Percentiles rank a stretch among this genome's conserved stretches.
Evolutionary conservation across 1,284 basidiomycete genomes (phyloP).

Genomic region (Stygiomarasmius scandens): DNA sequence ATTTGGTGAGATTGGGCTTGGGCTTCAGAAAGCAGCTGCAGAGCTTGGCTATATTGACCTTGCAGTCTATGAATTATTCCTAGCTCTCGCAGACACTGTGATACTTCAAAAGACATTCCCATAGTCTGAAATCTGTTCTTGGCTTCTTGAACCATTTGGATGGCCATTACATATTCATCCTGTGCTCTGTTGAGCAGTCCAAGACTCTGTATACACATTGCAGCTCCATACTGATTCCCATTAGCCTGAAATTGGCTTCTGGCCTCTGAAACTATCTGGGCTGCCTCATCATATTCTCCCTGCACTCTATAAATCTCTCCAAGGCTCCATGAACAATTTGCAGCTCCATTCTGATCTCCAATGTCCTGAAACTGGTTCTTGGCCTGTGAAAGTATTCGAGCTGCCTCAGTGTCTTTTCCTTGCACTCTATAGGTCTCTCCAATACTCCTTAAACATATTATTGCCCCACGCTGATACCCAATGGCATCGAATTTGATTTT

Average conservation of each 20-base stretch:
- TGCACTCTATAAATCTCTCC: slow-evolving; percentile 5
- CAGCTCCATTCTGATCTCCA: slow-evolving; percentile 5
- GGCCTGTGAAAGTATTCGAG: not conserved
- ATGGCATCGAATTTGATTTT: slow-evolving; percentile 2
- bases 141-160: slow-evolving; percentile 3
- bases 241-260: not conserved
- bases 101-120: slow-evolving; percentile 6
- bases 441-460: slow-evolving; percentile 9
- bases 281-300: slow-evolving; percentile 2
- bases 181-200: not conserved
- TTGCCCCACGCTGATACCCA: slow-evolving; percentile 3
- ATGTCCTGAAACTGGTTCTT: not conserved
- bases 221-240: slow-evolving; percentile 3
- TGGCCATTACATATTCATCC: slow-evolving; percentile 12
- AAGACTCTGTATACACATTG: slow-evolving; percentile 3
- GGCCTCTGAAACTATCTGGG: not conserved
- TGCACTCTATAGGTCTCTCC: slow-evolving; percentile 11
- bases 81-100: slow-evolving; percentile 2
- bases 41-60: not conserved
- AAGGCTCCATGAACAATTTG: slow-evolving; percentile 6
- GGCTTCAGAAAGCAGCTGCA: too few relatives aligned
- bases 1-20: too few relatives aligned
- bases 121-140: slow-evolving; percentile 6
- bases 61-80: not conserved
- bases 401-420: slow-evolving; percentile 4